Evolutionary conservation across 2,329 filamentous ascomycete genomes (phyloP).

Genomic region (Sarocladium oryzae): DNA sequence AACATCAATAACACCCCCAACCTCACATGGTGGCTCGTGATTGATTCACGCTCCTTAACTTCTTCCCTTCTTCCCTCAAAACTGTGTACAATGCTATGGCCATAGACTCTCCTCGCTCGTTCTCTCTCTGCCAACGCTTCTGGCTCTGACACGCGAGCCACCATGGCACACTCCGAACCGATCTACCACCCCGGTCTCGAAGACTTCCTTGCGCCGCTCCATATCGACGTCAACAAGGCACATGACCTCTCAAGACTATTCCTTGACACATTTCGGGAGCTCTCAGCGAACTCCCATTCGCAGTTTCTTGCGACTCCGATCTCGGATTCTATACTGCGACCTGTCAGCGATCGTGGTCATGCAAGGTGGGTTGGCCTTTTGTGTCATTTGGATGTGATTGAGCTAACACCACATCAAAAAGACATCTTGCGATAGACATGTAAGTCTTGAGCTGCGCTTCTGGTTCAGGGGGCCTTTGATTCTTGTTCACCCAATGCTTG

Average conservation of each 20-base stretch:
- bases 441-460: slow-evolving; percentile 34
- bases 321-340: slow-evolving; percentile 50
- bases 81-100: neutral
- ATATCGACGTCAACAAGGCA: slow-evolving; percentile 39
- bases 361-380: slow-evolving; percentile 39
- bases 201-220: slow-evolving; percentile 45
- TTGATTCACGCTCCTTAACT: neutral
- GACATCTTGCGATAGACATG: slow-evolving; percentile 60
- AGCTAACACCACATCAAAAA: slow-evolving; percentile 21
- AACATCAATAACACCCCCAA: neutral
- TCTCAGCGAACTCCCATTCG: slow-evolving; percentile 45
- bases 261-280: slow-evolving; percentile 36
- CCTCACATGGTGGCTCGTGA: slow-evolving; percentile 5
- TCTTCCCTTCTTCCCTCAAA: neutral
- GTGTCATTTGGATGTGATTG: neutral
- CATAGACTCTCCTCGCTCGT: neutral
- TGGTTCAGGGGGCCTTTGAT: too few species aligned
- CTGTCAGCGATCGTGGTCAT: slow-evolving; percentile 32
- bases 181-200: slow-evolving; percentile 18
- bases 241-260: slow-evolving; percentile 42
- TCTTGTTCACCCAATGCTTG: too few species aligned
- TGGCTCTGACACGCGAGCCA: neutral
- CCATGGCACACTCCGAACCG: slow-evolving; percentile 18
- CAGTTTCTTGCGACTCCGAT: slow-evolving; percentile 58
- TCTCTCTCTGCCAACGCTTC: slow-evolving; percentile 1